Conservation (phyloP, 192 early-diverging fungal species). For the Chytriomyces hyalinus region DNA sequence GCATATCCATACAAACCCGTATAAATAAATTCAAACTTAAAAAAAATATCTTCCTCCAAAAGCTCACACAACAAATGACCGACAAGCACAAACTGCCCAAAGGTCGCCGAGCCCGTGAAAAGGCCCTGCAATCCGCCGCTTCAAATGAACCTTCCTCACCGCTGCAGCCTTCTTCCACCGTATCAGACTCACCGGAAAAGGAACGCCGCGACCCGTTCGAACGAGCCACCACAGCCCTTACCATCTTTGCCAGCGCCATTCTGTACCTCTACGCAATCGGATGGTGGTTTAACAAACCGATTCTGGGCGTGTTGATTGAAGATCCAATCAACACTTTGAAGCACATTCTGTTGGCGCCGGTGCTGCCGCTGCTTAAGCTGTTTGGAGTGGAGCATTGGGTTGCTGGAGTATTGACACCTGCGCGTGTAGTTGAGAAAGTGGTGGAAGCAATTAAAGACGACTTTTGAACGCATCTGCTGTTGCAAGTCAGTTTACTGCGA, state of each 20-base stretch:
- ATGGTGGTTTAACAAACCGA: conserved; percentile 1
- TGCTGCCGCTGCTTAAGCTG: not conserved
- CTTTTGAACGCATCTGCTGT: not conserved
- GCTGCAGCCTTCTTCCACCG: not conserved
- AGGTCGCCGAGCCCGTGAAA: conserved; percentile 6
- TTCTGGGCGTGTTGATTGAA: not conserved
- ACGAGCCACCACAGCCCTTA: not conserved
- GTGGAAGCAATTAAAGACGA: not conserved
- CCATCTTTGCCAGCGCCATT: not conserved
- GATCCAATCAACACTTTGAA: not conserved
- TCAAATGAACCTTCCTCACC: not conserved
- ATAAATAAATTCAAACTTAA: too few species aligned
- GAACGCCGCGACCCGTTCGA: not conserved
- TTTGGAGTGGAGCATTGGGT: not conserved
- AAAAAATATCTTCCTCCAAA: too few species aligned
- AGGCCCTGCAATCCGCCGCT: conserved; percentile 6
- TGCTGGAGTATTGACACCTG: not conserved
- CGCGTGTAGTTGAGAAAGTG: not conserved
- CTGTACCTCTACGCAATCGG: conserved; percentile 8
- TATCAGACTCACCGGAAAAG: not conserved
- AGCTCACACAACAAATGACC: too few species aligned
- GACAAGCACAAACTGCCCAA: not conserved
- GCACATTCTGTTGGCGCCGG: not conserved
- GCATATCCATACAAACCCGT: too few species aligned
- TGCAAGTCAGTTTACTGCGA: too few species aligned